Base-by-base conservation (phyloP, 768 basidiomycete species). In the Lentinus tigrinus region DNA sequence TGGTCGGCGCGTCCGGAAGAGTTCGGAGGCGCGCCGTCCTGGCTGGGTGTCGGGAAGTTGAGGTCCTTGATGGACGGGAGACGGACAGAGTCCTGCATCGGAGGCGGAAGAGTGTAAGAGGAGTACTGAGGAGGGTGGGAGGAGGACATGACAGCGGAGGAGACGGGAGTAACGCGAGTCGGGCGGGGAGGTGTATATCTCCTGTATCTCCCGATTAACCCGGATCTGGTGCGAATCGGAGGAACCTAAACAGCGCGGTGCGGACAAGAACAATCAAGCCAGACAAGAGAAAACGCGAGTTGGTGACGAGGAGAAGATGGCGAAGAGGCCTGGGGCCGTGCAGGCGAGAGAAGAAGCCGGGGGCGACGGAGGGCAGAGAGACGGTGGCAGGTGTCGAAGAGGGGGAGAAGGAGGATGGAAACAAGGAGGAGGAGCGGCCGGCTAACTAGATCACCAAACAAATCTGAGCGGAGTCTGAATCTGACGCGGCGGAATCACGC, bases 41-140 rank as follows among this genome's bases (percentile, higher is more conserved):
- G 74, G 27, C 70, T 66, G 54, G 73, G 61, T 31, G 73, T 71
- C 54, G 69, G 68, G 62, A 90, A 88, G 69, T 88, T 85, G 68
- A 91, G 78, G 67, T 88, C 86, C 74, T 83, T 89, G 69, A 90
- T 79, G 19, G 87, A 87, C 0, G 88, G 88, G 4, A 89, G 79
- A 38, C 85, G 85, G 64, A 84, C 72, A 56, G 78, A 74, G 66
- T 78, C 49, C 24, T 72, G 72, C 4, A 72, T 66, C 37, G 76
- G 66, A 62, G 76, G 77, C 65, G 64, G 68, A 52, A 65, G 70
- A 56, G 73, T 57, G 58, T 65, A 63, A 59, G 77, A 63, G 61
- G 77, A 64, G 61, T 77, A 75, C n/a, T 73, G 65, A 56, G 73
- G 68, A 65, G 78, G 81, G 53, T 82, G 79, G 50, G 80, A 73